A percentile compares a stretch with the other conserved stretches of the same genome.
Conservation (phyloP, 768 basidiomycete genomes). For the Coprinellus aureogranulatus region DNA sequence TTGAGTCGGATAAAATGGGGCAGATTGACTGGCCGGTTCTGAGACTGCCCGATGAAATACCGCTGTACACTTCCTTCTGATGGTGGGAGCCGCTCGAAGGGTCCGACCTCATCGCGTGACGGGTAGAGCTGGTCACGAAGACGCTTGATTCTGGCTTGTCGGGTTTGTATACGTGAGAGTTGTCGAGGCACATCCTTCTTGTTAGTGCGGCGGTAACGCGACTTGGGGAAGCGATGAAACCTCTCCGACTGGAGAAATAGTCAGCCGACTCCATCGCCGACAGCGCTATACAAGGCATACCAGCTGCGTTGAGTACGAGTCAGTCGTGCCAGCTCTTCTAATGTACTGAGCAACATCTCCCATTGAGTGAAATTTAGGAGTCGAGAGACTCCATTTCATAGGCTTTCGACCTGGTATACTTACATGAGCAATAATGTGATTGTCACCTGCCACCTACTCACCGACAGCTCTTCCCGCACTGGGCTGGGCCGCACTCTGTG, state of each 20-base stretch:
- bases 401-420: neutral
- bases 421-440: neutral
- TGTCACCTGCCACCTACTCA: too few species aligned
- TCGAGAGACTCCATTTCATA: slow-evolving; percentile 9
- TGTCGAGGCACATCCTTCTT: neutral
- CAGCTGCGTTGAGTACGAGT: slow-evolving; percentile 19
- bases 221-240: neutral
- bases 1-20: neutral
- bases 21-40: neutral
- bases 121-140: neutral
- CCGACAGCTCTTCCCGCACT: too few species aligned
- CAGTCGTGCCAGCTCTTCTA: neutral
- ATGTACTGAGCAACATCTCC: slow-evolving; percentile 2
- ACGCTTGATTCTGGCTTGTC: neutral
- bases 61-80: neutral
- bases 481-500: too few species aligned
- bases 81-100: too few species aligned
- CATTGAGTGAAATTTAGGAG: slow-evolving; percentile 6
- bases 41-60: slow-evolving; percentile 3
- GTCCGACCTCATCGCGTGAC: neutral
- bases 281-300: slow-evolving; percentile 19
- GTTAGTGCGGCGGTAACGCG: neutral
- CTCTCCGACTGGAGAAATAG: neutral
- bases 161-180: neutral
- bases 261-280: neutral